Evolutionary conservation across 78 protist species (phyloP).

Genomic region (Dictyostelium intermedium): DNA sequence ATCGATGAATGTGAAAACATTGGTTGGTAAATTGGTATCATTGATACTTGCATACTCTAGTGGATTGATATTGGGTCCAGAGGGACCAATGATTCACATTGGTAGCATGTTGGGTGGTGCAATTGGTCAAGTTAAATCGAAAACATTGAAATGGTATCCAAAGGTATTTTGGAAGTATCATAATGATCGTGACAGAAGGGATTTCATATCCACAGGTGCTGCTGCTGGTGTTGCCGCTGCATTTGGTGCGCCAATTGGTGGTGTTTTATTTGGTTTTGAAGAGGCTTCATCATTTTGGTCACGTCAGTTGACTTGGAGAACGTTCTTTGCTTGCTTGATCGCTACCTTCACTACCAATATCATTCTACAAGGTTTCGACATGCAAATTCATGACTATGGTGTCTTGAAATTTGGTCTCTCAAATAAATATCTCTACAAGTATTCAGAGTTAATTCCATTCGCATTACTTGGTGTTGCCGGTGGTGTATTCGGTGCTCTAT

Average conservation of each 20-base stretch:
- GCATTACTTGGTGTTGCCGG: slow-evolving; percentile 57
- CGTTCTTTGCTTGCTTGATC: slow-evolving; percentile 87
- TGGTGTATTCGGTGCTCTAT: slow-evolving; percentile 74
- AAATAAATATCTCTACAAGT: slow-evolving; percentile 44
- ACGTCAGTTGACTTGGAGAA: slow-evolving; percentile 92
- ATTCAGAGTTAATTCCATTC: slow-evolving; percentile 54
- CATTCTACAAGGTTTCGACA: slow-evolving; percentile 65
- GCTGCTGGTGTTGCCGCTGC: slow-evolving; percentile 98
- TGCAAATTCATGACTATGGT: slow-evolving; percentile 77
- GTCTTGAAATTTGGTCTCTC: slow-evolving; percentile 78
- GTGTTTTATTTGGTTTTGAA: slow-evolving; percentile 89
- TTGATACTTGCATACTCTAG: slow-evolving; percentile 75
- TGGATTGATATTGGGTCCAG: slow-evolving; percentile 88
- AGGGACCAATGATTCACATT: slow-evolving; percentile 94
- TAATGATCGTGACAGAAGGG: slow-evolving; percentile 86
- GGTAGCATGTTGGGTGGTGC: slow-evolving; percentile 93
- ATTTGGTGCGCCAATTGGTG: slow-evolving; percentile 97
- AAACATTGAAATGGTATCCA: slow-evolving; percentile 67
- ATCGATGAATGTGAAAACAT: slow-evolving; percentile 84
- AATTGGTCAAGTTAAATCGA: slow-evolving; percentile 87
- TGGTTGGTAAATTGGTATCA: slow-evolving; percentile 84
- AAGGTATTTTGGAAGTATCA: slow-evolving; percentile 69
- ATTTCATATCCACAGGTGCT: slow-evolving; percentile 93
- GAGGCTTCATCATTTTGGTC: slow-evolving; percentile 91
- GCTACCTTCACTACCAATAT: slow-evolving; percentile 82